phyloP scores from a whole-genome alignment of 2,329 filamentous ascomycete species.

The Exophiala calicioides region DNA sequence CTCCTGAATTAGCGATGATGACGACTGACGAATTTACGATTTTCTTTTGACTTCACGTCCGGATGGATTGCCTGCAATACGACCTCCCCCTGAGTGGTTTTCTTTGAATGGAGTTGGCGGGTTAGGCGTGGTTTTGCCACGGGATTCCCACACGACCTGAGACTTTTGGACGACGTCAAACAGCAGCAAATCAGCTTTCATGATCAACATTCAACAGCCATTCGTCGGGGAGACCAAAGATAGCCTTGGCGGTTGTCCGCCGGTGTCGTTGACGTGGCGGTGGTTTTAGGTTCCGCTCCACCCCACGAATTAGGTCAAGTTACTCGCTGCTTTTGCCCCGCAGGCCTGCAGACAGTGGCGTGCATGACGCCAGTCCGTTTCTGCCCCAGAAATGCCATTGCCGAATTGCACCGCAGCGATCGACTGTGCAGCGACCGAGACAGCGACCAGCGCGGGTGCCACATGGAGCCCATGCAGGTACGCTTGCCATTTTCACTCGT shows the following conservation, averaged over 20 bases:
- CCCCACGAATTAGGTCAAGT: constrained; percentile 33
- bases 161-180: constrained; percentile 26
- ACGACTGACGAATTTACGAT: constrained; percentile 30
- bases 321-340: constrained; percentile 37
- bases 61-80: constrained; percentile 20
- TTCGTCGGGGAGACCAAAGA: constrained; percentile 24
- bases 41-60: constrained; percentile 25
- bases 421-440: constrained; percentile 29
- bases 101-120: constrained; percentile 14
- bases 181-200: constrained; percentile 28
- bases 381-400: constrained; percentile 24
- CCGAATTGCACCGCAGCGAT: constrained; percentile 30
- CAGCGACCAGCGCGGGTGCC: constrained; percentile 21
- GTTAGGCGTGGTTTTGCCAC: constrained; percentile 5
- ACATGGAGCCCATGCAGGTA: constrained; percentile 24
- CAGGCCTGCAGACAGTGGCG: constrained; percentile 25
- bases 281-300: constrained; percentile 35
- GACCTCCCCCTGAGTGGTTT: constrained; percentile 22
- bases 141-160: constrained; percentile 8
- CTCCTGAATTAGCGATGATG: constrained; percentile 21
- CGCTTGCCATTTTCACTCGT: constrained; percentile 21
- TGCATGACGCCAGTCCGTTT: constrained; percentile 30
- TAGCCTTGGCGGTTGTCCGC: constrained; percentile 28
- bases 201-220: constrained; percentile 19
- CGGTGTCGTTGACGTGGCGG: constrained; percentile 26